Percentiles rank a stretch among this genome's conserved stretches.
These are phyloP conservation scores for Ambrosiella xylebori DNA, from an alignment of 2,329 filamentous ascomycete species.

Conservation along the genomic window DNA sequence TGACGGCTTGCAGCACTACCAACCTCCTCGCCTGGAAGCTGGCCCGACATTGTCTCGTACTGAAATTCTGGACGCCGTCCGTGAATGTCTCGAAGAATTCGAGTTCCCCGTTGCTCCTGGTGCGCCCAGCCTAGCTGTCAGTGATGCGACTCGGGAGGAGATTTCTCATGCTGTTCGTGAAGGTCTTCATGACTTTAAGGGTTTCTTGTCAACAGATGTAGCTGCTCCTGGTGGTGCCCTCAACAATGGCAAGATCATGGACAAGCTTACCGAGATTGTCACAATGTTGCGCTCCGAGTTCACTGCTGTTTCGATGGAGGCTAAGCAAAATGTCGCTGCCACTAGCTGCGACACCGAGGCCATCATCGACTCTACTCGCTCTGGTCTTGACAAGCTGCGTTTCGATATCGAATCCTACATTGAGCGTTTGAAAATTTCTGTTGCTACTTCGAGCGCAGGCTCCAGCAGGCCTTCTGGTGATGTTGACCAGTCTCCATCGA, in stretches of 20 bases:
- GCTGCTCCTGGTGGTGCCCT: conserved; percentile 3
- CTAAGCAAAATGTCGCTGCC: conserved; percentile 62
- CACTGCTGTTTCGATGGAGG: conserved; percentile 40
- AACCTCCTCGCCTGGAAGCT: conserved; percentile 47
- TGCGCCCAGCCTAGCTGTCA: conserved; percentile 30
- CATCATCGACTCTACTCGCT: conserved; percentile 71
- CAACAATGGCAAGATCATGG: conserved; percentile 32
- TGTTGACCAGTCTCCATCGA: conserved; percentile 58
- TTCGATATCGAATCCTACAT: conserved; percentile 68
- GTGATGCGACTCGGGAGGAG: conserved; percentile 37
- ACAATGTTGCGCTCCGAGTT: conserved; percentile 42
- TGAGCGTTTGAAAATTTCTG: conserved; percentile 41
- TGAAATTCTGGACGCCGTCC: conserved; percentile 67
- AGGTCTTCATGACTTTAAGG: conserved; percentile 35
- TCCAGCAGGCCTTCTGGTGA: conserved; percentile 19
- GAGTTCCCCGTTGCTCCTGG: conserved; percentile 51
- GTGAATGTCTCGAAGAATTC: conserved; percentile 73
- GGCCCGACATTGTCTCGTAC: conserved; percentile 57
- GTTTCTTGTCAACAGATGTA: conserved; percentile 23
- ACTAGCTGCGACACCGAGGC: conserved; percentile 74
- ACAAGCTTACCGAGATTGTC: conserved; percentile 48
- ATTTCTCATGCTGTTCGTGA: conserved; percentile 47
- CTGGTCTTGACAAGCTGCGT: conserved; percentile 68
- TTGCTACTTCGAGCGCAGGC: conserved; percentile 21
- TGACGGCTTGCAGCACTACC: conserved; percentile 70